Conservation (phyloP, 352 stramenopile species). For the Globisporangium irregulare region DNA sequence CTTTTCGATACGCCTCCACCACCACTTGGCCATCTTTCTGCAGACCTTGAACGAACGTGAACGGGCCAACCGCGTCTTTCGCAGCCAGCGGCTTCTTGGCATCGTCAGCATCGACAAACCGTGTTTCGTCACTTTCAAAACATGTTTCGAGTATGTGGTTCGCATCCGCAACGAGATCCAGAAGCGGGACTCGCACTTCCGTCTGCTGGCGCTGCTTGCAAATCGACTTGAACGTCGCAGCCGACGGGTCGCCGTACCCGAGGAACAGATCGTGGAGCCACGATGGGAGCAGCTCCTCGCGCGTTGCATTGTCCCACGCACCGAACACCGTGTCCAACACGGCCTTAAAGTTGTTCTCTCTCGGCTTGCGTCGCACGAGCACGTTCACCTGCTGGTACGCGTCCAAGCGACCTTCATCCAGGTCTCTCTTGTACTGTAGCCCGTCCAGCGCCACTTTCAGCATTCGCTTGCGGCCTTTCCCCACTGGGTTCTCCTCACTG, state of each 20-base stretch:
- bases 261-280: constrained; percentile 96
- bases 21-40: constrained; percentile 20
- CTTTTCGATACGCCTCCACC: constrained; percentile 35
- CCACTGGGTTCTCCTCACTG: constrained; percentile 29
- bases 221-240: constrained; percentile 73
- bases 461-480: constrained; percentile 74
- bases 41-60: constrained; percentile 48
- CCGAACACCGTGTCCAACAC: constrained; percentile 88
- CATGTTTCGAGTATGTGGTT: constrained; percentile 47
- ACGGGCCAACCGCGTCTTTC: constrained; percentile 41
- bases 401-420: constrained; percentile 48
- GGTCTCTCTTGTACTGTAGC: constrained; percentile 93
- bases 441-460: constrained; percentile 91
- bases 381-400: constrained; percentile 93
- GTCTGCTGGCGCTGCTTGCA: constrained; percentile 39
- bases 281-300: constrained; percentile 66
- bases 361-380: constrained; percentile 85
- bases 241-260: constrained; percentile 88
- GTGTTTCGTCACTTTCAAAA: neutral
- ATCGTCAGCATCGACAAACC: constrained; percentile 40
- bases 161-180: constrained; percentile 43
- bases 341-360: constrained; percentile 95
- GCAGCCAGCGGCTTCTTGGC: constrained; percentile 25
- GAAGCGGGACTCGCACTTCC: constrained; percentile 33
- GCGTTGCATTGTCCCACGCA: constrained; percentile 24